Evolutionary conservation across 1,139 yeast species (phyloP), one percentile per base, ranked within the genome.

Genomic region (Blastobotrys capitulatus): DNA sequence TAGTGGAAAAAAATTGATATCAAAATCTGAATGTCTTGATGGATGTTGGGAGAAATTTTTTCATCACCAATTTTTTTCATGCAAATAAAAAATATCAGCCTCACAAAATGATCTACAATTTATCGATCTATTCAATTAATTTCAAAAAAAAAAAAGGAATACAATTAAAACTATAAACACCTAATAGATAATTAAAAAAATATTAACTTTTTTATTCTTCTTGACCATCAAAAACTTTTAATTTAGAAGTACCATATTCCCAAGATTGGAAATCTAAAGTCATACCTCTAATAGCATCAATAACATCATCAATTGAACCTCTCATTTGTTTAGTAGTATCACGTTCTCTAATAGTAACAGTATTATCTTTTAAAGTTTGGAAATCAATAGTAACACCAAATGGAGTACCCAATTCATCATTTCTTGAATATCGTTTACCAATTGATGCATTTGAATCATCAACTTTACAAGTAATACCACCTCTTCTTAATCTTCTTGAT

Each of bases 331-430:
- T 84, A 44, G 98, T 94, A 48, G 95, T 78, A 69, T 94, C 99
- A 76, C 99, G 88, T 72, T 94, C 98, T 78, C 99, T 88, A 65
- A 94, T 78, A 44, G 99, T 94, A 58, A 94, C 86, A 15, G 97
- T 83, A 48, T 82, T 81, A 65, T 94, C 97, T 68, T 86, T 82
- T 55, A 86, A 80, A 48, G 96, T 84, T 58, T 94, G 97, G 70
- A 94, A 94, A 72, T 94, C 99, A 62, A 94, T 86, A 58, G 99
- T 94, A 69, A 94, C 81, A 71, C 99, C 99, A 66, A 92, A 94
- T 60, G 99, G 98, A 52, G 98, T 94, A 71, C 99, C 99, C 69
- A 94, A 80, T 74, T 94, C 99, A 71, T 94, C 99, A 70, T 94
- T 94, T 76, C 99, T 87, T 55, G 98, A 90, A 65, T 94, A 94